Conservation (phyloP, 371 early-diverging fungal genomes). For the Lichtheimia hyalospora region DNA sequence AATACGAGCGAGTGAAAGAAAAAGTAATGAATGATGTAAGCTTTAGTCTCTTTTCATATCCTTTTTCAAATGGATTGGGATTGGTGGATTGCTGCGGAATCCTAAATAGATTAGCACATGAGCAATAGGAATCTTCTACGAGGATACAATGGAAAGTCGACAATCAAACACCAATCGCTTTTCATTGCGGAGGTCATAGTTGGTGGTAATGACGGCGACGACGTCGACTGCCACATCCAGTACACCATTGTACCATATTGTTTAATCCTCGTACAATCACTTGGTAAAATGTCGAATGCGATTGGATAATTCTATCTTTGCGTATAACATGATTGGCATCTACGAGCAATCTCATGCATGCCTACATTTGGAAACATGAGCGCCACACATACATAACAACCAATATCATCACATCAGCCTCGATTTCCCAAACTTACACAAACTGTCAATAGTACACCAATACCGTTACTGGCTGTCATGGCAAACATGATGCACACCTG, state of each 20-base stretch:
- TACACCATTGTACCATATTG: background rate
- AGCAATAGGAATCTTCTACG: background rate
- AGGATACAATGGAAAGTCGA: background rate
- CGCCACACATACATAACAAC: too few relatives aligned
- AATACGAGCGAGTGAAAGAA: background rate
- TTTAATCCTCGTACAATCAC: background rate
- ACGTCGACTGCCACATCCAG: background rate
- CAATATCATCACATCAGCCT: background rate
- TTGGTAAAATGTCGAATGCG: constrained; percentile 2
- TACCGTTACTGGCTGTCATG: constrained; percentile 71
- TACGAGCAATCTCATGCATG: constrained; percentile 59
- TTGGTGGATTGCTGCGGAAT: background rate
- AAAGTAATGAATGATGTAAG: background rate
- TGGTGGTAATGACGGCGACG: background rate
- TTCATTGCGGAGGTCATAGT: background rate
- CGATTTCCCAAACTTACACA: constrained; percentile 38
- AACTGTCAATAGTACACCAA: constrained; percentile 66
- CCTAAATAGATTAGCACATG: too few relatives aligned
- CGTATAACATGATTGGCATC: constrained; percentile 46
- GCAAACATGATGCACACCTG: constrained; percentile 85
- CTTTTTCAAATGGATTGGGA: background rate
- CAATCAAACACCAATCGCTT: background rate
- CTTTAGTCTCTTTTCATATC: too few relatives aligned
- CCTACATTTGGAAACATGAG: constrained; percentile 21
- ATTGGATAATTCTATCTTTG: constrained; percentile 10